These are phyloP conservation scores for Citrus trifoliata DNA, from an alignment of 345 rosid species.

Conservation along the genomic window DNA sequence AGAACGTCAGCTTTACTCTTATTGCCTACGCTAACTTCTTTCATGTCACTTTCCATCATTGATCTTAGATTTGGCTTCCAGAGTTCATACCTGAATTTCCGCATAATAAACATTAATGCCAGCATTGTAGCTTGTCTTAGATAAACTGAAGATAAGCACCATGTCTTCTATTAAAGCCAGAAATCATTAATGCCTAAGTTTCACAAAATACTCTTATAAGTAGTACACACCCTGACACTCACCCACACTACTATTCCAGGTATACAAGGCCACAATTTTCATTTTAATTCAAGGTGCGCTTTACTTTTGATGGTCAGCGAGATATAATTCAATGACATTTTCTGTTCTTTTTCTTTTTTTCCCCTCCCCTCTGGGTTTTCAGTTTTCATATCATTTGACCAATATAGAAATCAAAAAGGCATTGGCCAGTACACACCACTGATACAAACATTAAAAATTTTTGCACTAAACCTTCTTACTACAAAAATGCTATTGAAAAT, in stretches of 20 bases:
- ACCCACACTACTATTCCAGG: background rate
- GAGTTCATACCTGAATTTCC: conserved; percentile 59
- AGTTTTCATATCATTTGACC: background rate
- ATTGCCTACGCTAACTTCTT: conserved; percentile 80
- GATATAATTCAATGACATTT: background rate
- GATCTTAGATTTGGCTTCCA: conserved; percentile 99
- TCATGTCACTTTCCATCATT: conserved; percentile 92
- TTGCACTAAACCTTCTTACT: background rate
- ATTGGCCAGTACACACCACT: background rate
- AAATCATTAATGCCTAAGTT: background rate
- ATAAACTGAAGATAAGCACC: background rate
- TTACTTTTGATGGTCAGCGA: background rate
- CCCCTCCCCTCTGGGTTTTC: background rate
- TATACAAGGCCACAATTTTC: background rate
- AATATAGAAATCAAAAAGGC: background rate
- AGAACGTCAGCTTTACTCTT: conserved; percentile 85
- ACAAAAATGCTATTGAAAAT: background rate
- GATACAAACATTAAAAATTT: background rate
- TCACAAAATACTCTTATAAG: background rate
- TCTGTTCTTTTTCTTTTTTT: background rate
- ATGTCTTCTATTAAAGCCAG: background rate
- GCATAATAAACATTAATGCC: background rate
- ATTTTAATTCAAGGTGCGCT: background rate
- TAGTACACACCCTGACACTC: background rate
- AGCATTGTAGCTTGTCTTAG: background rate